These are phyloP conservation scores for Blastobotrys indianensis DNA, from an alignment of 1,139 yeast genomes.

Conservation along the genomic window DNA sequence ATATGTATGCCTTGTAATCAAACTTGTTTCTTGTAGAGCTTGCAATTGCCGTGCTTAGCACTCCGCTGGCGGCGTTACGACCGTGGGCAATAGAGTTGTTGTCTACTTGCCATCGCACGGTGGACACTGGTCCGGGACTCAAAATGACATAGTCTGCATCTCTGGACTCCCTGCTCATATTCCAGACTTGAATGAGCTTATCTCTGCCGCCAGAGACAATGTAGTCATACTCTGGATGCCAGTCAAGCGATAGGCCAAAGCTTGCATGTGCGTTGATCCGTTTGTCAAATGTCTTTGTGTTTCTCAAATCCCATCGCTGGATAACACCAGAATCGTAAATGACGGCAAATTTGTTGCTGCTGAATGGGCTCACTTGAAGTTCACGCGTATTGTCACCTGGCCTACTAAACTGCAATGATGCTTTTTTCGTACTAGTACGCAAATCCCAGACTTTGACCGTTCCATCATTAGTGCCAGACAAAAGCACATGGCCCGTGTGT, in stretches of 20 bases:
- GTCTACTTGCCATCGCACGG: conserved; percentile 59
- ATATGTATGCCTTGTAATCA: conserved; percentile 67
- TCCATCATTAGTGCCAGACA: conserved; percentile 93
- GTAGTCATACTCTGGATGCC: conserved; percentile 81
- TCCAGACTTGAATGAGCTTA: conserved; percentile 76
- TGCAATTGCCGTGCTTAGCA: conserved; percentile 55
- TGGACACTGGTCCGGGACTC: conserved; percentile 72
- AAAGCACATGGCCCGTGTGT: conserved; percentile 49
- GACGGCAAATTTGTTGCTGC: conserved; percentile 50
- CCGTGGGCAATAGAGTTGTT: background rate
- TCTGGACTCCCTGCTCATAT: conserved; percentile 42
- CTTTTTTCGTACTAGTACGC: conserved; percentile 46
- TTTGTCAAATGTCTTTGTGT: conserved; percentile 44
- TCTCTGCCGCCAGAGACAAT: conserved; percentile 93
- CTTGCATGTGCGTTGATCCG: conserved; percentile 88
- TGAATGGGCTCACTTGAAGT: conserved; percentile 37
- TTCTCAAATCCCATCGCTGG: conserved; percentile 76
- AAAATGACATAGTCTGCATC: conserved; percentile 67
- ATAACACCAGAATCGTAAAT: conserved; percentile 89
- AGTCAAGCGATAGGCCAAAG: conserved; percentile 80
- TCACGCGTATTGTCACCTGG: conserved; percentile 39
- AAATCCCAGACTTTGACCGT: conserved; percentile 84
- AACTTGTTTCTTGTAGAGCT: conserved; percentile 65
- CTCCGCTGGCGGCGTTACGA: conserved; percentile 16
- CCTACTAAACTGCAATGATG: conserved; percentile 45